Conservation (phyloP, 805 yeast species). For the Candida ascalaphidarum region DNA sequence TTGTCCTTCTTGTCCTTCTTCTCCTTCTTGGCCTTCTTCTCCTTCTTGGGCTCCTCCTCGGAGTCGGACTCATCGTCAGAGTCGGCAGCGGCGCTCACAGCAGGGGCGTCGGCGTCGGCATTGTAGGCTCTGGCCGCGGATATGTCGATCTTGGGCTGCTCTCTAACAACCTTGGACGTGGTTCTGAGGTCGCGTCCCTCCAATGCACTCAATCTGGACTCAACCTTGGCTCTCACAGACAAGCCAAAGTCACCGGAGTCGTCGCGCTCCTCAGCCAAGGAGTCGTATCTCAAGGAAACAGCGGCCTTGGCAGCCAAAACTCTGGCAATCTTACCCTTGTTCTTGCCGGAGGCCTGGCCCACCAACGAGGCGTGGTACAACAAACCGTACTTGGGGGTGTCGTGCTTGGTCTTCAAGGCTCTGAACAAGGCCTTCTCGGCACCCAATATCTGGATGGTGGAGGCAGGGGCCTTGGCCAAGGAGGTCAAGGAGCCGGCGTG, state of each 20-base stretch:
- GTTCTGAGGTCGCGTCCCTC: conserved; percentile 97
- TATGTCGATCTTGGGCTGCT: conserved; percentile 79
- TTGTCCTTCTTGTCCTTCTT: conserved; percentile 10
- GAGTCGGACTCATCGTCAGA: conserved; percentile 15
- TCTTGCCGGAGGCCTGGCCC: conserved; percentile 96
- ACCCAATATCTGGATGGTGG: conserved; percentile 96
- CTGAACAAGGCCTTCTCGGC: conserved; percentile 99
- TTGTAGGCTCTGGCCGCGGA: conserved; percentile 83
- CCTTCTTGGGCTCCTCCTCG: conserved; percentile 3
- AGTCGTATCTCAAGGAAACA: conserved; percentile 92
- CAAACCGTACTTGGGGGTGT: conserved; percentile 97
- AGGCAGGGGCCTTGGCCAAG: conserved; percentile 96
- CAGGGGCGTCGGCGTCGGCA: conserved; percentile 84
- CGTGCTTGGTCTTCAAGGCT: conserved; percentile 97
- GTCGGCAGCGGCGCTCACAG: conserved; percentile 16
- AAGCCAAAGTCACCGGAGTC: conserved; percentile 93
- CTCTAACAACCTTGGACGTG: conserved; percentile 72
- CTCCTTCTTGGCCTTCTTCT: conserved; percentile 9
- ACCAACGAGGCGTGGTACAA: conserved; percentile 94
- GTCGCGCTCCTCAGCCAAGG: conserved; percentile 93
- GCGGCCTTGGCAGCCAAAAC: conserved; percentile 98
- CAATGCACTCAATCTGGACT: conserved; percentile 84
- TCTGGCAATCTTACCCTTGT: conserved; percentile 98
- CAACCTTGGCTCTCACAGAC: conserved; percentile 87
- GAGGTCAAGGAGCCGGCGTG: conserved; percentile 94